Evolutionary conservation across 2,329 filamentous ascomycete species (phyloP).

Genomic region (Hirsutella thompsonii): DNA sequence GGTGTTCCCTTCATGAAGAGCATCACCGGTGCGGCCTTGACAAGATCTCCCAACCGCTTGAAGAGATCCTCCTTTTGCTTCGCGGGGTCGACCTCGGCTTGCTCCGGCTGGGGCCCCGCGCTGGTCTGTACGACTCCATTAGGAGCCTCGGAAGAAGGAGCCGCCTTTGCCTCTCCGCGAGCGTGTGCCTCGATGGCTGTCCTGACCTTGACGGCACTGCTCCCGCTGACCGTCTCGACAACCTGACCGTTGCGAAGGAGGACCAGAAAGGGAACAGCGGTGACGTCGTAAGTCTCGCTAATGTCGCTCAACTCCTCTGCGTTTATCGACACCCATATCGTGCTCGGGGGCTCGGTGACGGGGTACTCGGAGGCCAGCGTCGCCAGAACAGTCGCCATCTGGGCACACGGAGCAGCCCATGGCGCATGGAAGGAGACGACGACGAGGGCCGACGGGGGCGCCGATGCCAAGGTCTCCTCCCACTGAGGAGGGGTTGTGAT

Average conservation of each 20-base stretch:
- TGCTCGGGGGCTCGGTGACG: constrained; percentile 47
- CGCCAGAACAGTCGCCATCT: constrained; percentile 79
- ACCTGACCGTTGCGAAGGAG: constrained; percentile 63
- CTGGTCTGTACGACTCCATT: constrained; percentile 24
- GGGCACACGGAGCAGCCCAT: constrained; percentile 91
- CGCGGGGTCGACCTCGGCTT: constrained; percentile 30
- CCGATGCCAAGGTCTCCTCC: constrained; percentile 50
- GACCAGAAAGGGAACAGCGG: constrained; percentile 85
- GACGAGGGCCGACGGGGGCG: constrained; percentile 59
- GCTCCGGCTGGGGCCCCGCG: constrained; percentile 28
- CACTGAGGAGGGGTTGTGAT: constrained; percentile 65
- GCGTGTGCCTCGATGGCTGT: constrained; percentile 76
- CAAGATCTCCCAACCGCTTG: constrained; percentile 67
- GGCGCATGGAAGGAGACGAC: constrained; percentile 92
- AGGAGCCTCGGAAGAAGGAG: constrained; percentile 19
- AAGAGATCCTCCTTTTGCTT: constrained; percentile 74
- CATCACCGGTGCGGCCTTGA: constrained; percentile 95
- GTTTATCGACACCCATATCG: constrained; percentile 82
- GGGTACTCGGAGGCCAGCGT: constrained; percentile 82
- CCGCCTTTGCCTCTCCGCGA: constrained; percentile 25
- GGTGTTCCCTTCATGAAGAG: constrained; percentile 98
- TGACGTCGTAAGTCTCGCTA: constrained; percentile 86
- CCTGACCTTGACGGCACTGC: constrained; percentile 75
- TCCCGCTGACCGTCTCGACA: constrained; percentile 78
- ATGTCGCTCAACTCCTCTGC: constrained; percentile 90